phyloP scores from a whole-genome alignment of 1,284 basidiomycete species.

The Cutaneotrichosporon sp. region DNA sequence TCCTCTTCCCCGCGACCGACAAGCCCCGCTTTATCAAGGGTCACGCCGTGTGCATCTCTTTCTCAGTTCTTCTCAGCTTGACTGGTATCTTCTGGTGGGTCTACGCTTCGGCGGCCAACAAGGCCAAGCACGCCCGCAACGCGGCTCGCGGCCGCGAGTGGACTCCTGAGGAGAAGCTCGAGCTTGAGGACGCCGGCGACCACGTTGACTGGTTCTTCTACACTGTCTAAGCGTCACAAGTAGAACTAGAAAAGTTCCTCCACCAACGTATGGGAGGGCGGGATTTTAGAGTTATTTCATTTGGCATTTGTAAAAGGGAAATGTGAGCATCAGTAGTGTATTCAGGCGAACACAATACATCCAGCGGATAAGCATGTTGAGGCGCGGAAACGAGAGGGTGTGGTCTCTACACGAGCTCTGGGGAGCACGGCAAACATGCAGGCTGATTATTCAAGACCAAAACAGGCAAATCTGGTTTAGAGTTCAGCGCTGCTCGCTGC shows the following conservation, averaged over 20 bases:
- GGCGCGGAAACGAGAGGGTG: too few species aligned
- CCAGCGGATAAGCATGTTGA: too few species aligned
- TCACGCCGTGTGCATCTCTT: slow-evolving; percentile 29
- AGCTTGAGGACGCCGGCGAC: slow-evolving; percentile 34
- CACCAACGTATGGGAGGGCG: neutral
- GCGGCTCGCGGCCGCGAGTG: slow-evolving; percentile 25
- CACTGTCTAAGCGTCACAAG: slow-evolving; percentile 17
- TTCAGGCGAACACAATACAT: too few species aligned
- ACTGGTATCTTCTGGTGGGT: slow-evolving; percentile 23
- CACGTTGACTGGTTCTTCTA: slow-evolving; percentile 37
- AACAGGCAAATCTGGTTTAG: too few species aligned
- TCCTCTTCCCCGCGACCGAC: slow-evolving; percentile 47
- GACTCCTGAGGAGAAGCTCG: slow-evolving; percentile 32
- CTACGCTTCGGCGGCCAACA: slow-evolving; percentile 25
- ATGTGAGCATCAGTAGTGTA: neutral
- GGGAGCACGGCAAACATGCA: too few species aligned
- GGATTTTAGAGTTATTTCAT: neutral
- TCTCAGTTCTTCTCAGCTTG: slow-evolving; percentile 18
- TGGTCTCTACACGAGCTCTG: too few species aligned
- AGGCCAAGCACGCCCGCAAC: slow-evolving; percentile 24
- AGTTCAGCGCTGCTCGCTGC: too few species aligned
- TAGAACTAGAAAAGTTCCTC: too few species aligned
- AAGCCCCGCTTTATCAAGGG: slow-evolving; percentile 28
- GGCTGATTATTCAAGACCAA: too few species aligned
- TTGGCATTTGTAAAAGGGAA: neutral